Evolutionary conservation across 306 rosid species (phyloP).

Genomic region (Vicia villosa): DNA sequence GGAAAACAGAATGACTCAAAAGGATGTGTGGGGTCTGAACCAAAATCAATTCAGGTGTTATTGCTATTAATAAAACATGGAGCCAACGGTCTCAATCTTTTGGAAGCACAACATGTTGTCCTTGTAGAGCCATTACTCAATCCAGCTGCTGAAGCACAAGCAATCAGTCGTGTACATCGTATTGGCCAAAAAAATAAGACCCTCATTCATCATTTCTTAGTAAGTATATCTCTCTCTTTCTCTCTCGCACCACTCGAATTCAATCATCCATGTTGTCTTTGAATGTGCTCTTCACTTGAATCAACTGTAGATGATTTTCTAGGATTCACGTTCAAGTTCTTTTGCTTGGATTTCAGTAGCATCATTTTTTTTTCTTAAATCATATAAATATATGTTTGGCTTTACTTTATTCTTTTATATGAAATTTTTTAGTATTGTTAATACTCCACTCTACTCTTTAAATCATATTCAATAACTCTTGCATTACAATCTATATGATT

Average conservation of each 20-base stretch:
- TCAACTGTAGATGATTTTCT: neutral
- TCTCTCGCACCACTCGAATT: neutral
- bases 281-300: neutral
- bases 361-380: neutral
- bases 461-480: neutral
- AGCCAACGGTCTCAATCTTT: slow-evolving; percentile 92
- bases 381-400: neutral
- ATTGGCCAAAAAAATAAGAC: slow-evolving; percentile 75
- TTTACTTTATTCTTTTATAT: neutral
- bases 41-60: slow-evolving; percentile 64
- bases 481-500: neutral
- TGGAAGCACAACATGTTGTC: slow-evolving; percentile 92
- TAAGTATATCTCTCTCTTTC: slow-evolving; percentile 47
- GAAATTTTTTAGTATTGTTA: too few species aligned
- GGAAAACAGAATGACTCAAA: slow-evolving; percentile 50
- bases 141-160: slow-evolving; percentile 97
- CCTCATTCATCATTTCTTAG: slow-evolving; percentile 84
- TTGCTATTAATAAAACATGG: slow-evolving; percentile 92
- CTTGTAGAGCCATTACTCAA: slow-evolving; percentile 93
- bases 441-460: neutral
- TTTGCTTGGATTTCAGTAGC: neutral
- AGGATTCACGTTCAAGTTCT: slow-evolving; percentile 3
- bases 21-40: slow-evolving; percentile 47
- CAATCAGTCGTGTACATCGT: slow-evolving; percentile 93
- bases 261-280: neutral